Conservation (phyloP, 2,329 filamentous ascomycete genomes). For the Penicillium sp. region DNA sequence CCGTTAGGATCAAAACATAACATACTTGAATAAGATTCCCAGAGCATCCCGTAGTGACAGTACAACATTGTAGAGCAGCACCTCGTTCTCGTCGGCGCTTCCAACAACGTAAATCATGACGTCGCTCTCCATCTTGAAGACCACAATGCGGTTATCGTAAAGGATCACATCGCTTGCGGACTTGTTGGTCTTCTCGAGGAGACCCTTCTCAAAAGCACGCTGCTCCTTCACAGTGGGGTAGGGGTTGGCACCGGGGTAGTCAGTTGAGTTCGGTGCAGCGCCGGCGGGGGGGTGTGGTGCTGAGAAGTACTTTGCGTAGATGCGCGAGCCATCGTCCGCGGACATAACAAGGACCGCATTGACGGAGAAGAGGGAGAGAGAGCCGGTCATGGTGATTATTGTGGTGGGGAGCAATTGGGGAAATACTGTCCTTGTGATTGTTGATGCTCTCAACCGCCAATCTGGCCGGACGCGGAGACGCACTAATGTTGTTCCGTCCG, state of each 20-base stretch:
- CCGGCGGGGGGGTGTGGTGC: conserved; percentile 66
- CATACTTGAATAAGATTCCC: conserved; percentile 88
- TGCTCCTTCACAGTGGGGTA: conserved; percentile 91
- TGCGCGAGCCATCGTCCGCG: conserved; percentile 83
- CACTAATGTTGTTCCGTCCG: conserved; percentile 25
- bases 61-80: conserved; percentile 91
- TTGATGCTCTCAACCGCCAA: conserved; percentile 26
- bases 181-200: conserved; percentile 94
- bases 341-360: conserved; percentile 77
- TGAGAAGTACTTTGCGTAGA: conserved; percentile 92
- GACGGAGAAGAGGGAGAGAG: conserved; percentile 73
- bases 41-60: conserved; percentile 86
- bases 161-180: conserved; percentile 94
- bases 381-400: conserved; percentile 62
- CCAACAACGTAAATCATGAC: conserved; percentile 96
- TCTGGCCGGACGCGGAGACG: conserved; percentile 28
- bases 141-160: conserved; percentile 92
- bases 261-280: conserved; percentile 54
- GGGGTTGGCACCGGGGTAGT: conserved; percentile 67
- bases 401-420: conserved; percentile 14
- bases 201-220: conserved; percentile 93
- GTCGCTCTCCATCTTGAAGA: conserved; percentile 98
- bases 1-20: conserved; percentile 32
- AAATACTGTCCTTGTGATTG: conserved; percentile 10
- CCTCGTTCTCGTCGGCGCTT: conserved; percentile 90